These are phyloP conservation scores for Lasiosphaeris hirsuta DNA, from an alignment of 495 filamentous ascomycete genomes.

Conservation along the genomic window DNA sequence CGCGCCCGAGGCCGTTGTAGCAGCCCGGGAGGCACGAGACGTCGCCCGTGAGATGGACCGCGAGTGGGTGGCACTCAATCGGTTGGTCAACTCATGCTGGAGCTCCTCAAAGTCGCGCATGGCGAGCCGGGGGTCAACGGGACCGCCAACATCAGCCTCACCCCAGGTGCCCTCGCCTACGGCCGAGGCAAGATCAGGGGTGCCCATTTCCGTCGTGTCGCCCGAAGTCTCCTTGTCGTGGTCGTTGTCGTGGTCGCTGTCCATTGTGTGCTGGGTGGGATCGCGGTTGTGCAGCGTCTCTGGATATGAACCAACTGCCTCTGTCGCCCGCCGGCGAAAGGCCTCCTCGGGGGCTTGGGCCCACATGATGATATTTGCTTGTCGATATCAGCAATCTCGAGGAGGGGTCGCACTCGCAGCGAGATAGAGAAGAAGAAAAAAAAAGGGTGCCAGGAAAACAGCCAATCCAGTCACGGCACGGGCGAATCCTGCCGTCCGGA, in stretches of 20 bases:
- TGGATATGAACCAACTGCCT: constrained; percentile 8
- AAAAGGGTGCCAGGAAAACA: neutral
- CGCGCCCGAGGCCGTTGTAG: constrained; percentile 13
- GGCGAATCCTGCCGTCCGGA: no score
- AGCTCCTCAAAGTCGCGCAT: constrained; percentile 72
- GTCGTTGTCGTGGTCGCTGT: constrained; percentile 1
- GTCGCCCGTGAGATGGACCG: neutral
- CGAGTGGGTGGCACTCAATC: constrained; percentile 11
- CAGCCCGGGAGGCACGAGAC: neutral
- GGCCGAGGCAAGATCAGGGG: constrained; percentile 6
- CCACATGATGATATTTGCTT: constrained; percentile 6
- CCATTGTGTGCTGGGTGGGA: neutral
- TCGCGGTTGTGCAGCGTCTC: constrained; percentile 26
- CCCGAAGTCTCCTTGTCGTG: constrained; percentile 3
- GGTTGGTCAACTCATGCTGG: constrained; percentile 59
- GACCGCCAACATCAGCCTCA: constrained; percentile 62
- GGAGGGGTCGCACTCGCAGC: neutral
- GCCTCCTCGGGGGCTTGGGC: constrained; percentile 17
- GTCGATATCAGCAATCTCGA: neutral
- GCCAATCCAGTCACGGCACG: no score
- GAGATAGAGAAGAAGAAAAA: neutral
- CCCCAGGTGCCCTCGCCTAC: constrained; percentile 65
- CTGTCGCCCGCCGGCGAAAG: constrained; percentile 20
- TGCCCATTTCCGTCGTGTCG: constrained; percentile 16
- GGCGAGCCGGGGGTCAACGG: constrained; percentile 58